Evolutionary conservation across 1,284 basidiomycete genomes (phyloP).

Genomic region (Ganoderma lingzhi): DNA sequence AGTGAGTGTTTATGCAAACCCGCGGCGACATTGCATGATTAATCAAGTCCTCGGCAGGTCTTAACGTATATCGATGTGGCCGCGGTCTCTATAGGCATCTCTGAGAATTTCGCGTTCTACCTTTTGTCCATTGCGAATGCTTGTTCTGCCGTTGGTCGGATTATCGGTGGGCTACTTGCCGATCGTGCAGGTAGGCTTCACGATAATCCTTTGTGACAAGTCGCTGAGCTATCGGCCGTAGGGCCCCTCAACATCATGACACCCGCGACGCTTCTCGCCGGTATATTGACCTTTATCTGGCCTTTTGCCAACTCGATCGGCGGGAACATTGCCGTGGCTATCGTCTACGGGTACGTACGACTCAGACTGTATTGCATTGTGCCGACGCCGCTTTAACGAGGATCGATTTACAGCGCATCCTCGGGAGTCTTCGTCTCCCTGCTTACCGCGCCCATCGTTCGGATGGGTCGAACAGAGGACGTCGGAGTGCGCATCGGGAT

Average conservation of each 20-base stretch:
- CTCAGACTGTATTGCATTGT: not conserved
- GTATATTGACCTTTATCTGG: conserved; percentile 64
- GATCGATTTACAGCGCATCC: conserved; percentile 50
- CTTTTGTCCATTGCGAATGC: conserved; percentile 58
- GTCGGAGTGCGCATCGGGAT: conserved; percentile 68
- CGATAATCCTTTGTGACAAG: not conserved
- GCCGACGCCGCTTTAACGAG: not conserved
- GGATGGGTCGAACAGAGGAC: conserved; percentile 64
- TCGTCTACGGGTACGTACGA: conserved; percentile 57
- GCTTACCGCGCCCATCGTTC: conserved; percentile 61
- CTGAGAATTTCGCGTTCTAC: conserved; percentile 51
- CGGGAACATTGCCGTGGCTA: conserved; percentile 53
- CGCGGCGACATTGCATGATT: not conserved
- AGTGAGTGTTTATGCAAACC: conserved; percentile 24
- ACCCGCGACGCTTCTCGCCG: conserved; percentile 58
- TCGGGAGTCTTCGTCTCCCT: conserved; percentile 67
- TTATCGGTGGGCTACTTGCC: conserved; percentile 49
- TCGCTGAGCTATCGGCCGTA: conserved; percentile 29
- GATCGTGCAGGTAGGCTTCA: conserved; percentile 46
- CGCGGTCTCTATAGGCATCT: conserved; percentile 47
- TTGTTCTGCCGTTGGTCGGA: conserved; percentile 50
- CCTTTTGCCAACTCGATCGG: conserved; percentile 55
- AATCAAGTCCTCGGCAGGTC: conserved; percentile 40
- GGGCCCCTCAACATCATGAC: conserved; percentile 65
- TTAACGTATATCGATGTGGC: conserved; percentile 58